Percentiles rank a stretch among this genome's conserved stretches.
These are phyloP conservation scores for Yamadazyma paraphyllophila DNA, from an alignment of 805 yeast species.

Conservation along the genomic window DNA sequence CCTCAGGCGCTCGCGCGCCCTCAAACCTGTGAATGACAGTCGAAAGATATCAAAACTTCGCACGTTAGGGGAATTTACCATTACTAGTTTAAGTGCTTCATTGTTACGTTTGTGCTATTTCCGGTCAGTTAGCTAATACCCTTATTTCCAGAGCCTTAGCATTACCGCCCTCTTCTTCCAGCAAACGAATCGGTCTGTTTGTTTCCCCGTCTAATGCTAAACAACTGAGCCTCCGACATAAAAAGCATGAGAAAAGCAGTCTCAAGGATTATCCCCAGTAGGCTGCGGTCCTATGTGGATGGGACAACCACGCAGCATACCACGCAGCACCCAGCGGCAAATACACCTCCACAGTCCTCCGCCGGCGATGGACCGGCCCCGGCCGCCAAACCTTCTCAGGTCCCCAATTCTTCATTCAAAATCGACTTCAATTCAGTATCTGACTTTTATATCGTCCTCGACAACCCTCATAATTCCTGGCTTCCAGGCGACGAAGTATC, in stretches of 20 bases:
- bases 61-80: not conserved
- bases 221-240: not conserved
- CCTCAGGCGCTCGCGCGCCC: not conserved
- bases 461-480: constrained; percentile 73
- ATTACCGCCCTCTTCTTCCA: too few relatives aligned
- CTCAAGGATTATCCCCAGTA: constrained; percentile 36
- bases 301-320: not conserved
- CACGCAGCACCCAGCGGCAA: not conserved
- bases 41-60: constrained; percentile 1
- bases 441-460: constrained; percentile 69
- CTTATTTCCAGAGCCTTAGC: too few relatives aligned
- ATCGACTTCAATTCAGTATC: constrained; percentile 43
- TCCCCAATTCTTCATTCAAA: constrained; percentile 9
- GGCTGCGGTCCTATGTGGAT: constrained; percentile 12
- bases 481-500: constrained; percentile 75
- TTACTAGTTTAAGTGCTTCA: too few relatives aligned
- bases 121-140: too few relatives aligned
- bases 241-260: constrained; percentile 50
- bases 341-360: not conserved
- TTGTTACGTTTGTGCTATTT: too few relatives aligned
- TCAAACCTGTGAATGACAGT: not conserved
- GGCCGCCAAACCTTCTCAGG: not conserved
- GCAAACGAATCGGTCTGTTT: too few relatives aligned
- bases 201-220: not conserved
- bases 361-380: not conserved